Evolutionary conservation across 805 yeast genomes (phyloP).

Genomic region (Metschnikowia picachoensis): DNA sequence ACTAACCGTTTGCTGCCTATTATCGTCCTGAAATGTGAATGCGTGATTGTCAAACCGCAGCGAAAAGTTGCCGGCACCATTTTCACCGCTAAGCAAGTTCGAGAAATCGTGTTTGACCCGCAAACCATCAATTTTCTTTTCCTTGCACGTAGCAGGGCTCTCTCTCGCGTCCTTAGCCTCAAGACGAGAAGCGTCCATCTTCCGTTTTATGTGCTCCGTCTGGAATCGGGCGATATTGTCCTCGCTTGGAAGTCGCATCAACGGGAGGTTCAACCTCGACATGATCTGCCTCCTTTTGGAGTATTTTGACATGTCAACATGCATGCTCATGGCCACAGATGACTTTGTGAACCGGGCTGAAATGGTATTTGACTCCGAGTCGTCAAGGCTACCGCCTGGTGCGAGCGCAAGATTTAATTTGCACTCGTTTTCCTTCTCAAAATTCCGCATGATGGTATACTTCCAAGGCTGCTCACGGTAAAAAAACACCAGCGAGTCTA

Average conservation of each 20-base stretch:
- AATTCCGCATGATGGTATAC: slow-evolving; percentile 38
- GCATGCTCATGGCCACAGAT: slow-evolving; percentile 28
- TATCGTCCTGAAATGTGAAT: slow-evolving; percentile 14
- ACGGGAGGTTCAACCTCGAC: slow-evolving; percentile 38
- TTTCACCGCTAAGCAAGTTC: slow-evolving; percentile 29
- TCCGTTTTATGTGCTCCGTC: slow-evolving; percentile 11
- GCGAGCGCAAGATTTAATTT: slow-evolving; percentile 21
- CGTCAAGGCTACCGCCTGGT: slow-evolving; percentile 9
- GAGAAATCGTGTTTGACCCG: slow-evolving; percentile 36
- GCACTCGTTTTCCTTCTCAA: slow-evolving; percentile 31
- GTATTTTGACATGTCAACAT: slow-evolving; percentile 28
- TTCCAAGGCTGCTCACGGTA: slow-evolving; percentile 81
- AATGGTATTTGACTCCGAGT: slow-evolving; percentile 23
- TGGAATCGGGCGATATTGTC: slow-evolving; percentile 25
- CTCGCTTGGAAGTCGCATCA: slow-evolving; percentile 43
- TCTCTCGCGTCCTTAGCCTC: neutral
- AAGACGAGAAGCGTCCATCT: neutral
- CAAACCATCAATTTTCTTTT: slow-evolving; percentile 9
- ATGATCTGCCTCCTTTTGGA: slow-evolving; percentile 39
- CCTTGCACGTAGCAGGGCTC: neutral
- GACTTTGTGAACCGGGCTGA: slow-evolving; percentile 23
- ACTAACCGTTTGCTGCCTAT: slow-evolving; percentile 3
- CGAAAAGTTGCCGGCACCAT: slow-evolving; percentile 28
- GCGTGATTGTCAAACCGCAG: slow-evolving; percentile 29
- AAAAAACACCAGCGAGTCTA: slow-evolving; percentile 72